Conservation (phyloP, 176 grass and related monocot genomes). For the Olyra latifolia region DNA sequence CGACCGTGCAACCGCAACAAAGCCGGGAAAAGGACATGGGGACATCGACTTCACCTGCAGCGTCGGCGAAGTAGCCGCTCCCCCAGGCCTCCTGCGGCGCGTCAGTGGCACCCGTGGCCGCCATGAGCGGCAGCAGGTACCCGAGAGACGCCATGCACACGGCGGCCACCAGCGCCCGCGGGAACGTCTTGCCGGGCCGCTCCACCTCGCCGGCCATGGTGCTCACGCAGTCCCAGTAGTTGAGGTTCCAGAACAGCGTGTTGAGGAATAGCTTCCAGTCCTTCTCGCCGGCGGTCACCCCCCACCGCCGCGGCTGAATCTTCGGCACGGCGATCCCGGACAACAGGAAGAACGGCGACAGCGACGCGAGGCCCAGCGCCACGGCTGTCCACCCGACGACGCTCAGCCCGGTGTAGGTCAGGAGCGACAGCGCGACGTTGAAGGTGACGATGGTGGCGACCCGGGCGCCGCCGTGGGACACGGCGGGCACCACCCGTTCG, state of each 20-base stretch:
- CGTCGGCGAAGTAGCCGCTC: slow-evolving; percentile 76
- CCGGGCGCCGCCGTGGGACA: slow-evolving; percentile 36
- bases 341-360: slow-evolving; percentile 74
- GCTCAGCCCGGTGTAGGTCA: slow-evolving; percentile 52
- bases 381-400: slow-evolving; percentile 72
- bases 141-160: slow-evolving; percentile 59
- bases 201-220: slow-evolving; percentile 94
- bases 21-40: no score
- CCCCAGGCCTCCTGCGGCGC: slow-evolving; percentile 59
- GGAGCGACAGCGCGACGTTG: no score
- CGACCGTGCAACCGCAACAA: no score
- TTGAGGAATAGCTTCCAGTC: slow-evolving; percentile 81
- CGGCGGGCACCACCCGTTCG: slow-evolving; percentile 37
- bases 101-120: slow-evolving; percentile 53
- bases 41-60: slow-evolving; percentile 80
- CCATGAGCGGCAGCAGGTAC: slow-evolving; percentile 73
- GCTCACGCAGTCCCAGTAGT: slow-evolving; percentile 89
- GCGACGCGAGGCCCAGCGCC: slow-evolving; percentile 54
- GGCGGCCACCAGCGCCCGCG: slow-evolving; percentile 51
- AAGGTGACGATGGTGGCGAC: slow-evolving; percentile 33
- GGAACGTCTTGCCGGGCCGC: slow-evolving; percentile 62
- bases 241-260: slow-evolving; percentile 92
- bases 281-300: slow-evolving; percentile 20
- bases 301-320: slow-evolving; percentile 54
- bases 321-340: slow-evolving; percentile 60